phyloP scores from a whole-genome alignment of 495 filamentous ascomycete species.

The Lepidopterella palustris region DNA sequence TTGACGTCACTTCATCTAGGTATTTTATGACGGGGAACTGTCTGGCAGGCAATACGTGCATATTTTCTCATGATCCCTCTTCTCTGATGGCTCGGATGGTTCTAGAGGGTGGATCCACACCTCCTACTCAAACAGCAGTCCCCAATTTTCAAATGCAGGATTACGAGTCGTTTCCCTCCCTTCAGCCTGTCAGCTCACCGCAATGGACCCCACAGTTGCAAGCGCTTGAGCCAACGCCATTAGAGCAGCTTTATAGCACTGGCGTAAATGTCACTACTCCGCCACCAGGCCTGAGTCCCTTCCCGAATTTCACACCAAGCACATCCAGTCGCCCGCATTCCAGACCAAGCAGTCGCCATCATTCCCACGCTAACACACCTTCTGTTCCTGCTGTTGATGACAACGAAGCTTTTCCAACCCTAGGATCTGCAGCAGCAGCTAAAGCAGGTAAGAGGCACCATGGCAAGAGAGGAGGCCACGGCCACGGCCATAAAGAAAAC shows the following conservation, averaged over 20 bases:
- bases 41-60: conserved; percentile 86
- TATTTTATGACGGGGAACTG: conserved; percentile 98
- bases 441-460: conserved; percentile 84
- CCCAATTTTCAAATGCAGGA: conserved; percentile 79
- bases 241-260: conserved; percentile 26
- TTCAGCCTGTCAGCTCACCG: conserved; percentile 49
- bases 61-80: conserved; percentile 95
- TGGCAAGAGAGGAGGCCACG: conserved; percentile 74
- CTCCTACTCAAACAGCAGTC: conserved; percentile 48
- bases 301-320: conserved; percentile 25
- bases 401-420: conserved; percentile 88
- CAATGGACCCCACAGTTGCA: conserved; percentile 47
- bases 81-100: conserved; percentile 37
- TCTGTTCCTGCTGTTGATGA: conserved; percentile 80
- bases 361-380: conserved; percentile 59
- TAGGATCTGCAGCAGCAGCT: conserved; percentile 65
- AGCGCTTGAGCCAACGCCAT: conserved; percentile 46
- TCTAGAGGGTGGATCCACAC: conserved; percentile 44
- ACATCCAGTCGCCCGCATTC: conserved; percentile 62
- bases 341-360: conserved; percentile 79
- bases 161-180: conserved; percentile 79
- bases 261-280: conserved; percentile 41
- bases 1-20: conserved; percentile 43
- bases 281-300: conserved; percentile 54
- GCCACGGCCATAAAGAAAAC: conserved; percentile 54